phyloP scores from a whole-genome alignment of 2,329 filamentous ascomycete species.

The Sporothrix luriei region DNA sequence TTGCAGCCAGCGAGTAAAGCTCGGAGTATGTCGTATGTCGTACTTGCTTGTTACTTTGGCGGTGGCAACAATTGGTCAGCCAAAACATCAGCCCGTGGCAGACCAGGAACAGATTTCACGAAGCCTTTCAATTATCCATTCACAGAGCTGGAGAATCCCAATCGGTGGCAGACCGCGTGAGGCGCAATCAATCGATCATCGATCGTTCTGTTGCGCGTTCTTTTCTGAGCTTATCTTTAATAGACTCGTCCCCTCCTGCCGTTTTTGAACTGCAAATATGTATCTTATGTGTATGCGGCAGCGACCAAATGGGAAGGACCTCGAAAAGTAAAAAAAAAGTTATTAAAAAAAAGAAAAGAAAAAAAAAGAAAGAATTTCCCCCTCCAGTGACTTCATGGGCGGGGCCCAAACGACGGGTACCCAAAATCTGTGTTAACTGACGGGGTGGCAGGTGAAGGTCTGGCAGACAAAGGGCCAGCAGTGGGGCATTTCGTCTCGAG shows the following conservation, averaged over 20 bases:
- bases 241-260: neutral
- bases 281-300: neutral
- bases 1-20: neutral
- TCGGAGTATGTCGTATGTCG: too few relatives aligned
- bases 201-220: neutral
- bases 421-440: neutral
- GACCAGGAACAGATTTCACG: neutral
- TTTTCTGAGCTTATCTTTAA: neutral
- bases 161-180: neutral
- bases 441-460: neutral
- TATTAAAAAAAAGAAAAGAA: neutral
- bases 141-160: neutral
- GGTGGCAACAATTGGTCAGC: too few relatives aligned
- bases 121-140: neutral
- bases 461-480: constrained; percentile 11
- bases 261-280: neutral
- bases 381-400: constrained; percentile 14
- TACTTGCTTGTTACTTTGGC: too few relatives aligned
- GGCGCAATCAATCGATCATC: constrained; percentile 5
- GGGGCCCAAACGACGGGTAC: constrained; percentile 15
- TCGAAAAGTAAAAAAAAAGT: neutral
- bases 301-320: constrained; percentile 20
- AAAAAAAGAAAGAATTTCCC: neutral
- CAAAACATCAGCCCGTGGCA: neutral
- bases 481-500: neutral